These are phyloP conservation scores for Bacidia rubella DNA, from an alignment of 495 filamentous ascomycete genomes.

Conservation along the genomic window DNA sequence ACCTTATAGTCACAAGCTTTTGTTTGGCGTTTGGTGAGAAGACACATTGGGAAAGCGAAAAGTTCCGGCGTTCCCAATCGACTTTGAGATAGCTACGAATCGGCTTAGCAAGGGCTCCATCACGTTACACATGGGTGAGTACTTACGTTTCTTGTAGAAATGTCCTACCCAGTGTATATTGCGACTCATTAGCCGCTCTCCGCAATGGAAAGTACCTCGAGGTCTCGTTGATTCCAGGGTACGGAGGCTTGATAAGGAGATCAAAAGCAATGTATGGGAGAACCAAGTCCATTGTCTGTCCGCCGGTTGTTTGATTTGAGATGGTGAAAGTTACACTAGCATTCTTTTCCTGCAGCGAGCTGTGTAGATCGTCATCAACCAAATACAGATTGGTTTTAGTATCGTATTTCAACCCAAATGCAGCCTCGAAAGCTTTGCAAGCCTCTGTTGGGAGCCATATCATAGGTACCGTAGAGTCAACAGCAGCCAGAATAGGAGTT, in stretches of 20 bases:
- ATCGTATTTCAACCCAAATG: slow-evolving; percentile 38
- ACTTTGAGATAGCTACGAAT: slow-evolving; percentile 15
- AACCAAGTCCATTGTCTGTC: slow-evolving; percentile 31
- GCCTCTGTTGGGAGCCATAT: slow-evolving; percentile 41
- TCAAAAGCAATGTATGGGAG: slow-evolving; percentile 44
- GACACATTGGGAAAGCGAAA: slow-evolving; percentile 15
- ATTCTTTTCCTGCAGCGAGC: slow-evolving; percentile 30
- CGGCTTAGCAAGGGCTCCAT: not conserved
- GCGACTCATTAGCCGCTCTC: slow-evolving; percentile 32
- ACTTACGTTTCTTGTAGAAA: slow-evolving; percentile 42
- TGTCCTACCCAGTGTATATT: slow-evolving; percentile 41
- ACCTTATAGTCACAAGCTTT: slow-evolving; percentile 10
- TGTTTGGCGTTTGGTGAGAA: slow-evolving; percentile 5
- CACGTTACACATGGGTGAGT: not conserved
- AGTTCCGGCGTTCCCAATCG: slow-evolving; percentile 19
- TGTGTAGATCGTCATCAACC: slow-evolving; percentile 32
- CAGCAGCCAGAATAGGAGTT: slow-evolving; percentile 21
- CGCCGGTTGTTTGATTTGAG: slow-evolving; percentile 25
- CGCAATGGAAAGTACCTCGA: slow-evolving; percentile 40
- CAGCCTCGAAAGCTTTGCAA: slow-evolving; percentile 38
- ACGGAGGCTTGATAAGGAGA: slow-evolving; percentile 18
- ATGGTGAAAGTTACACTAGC: slow-evolving; percentile 40
- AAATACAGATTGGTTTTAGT: slow-evolving; percentile 32
- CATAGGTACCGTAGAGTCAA: slow-evolving; percentile 42
- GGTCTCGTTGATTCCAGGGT: slow-evolving; percentile 17